Percentiles rank a stretch among this genome's conserved stretches.
These are phyloP conservation scores for Neocallimastix lanati DNA, from an alignment of 192 early-diverging fungal species.

Conservation along the genomic window DNA sequence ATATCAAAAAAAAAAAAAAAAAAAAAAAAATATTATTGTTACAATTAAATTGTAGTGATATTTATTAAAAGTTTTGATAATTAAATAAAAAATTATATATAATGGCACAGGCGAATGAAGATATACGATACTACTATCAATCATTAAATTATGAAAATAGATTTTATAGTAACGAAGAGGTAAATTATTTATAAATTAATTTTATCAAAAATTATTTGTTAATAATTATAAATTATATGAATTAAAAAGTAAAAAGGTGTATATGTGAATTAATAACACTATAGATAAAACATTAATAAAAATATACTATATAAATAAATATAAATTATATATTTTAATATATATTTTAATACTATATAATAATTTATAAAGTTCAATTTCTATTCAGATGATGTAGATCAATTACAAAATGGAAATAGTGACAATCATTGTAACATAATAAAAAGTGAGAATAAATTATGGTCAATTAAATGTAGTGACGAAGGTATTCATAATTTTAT, in stretches of 20 bases:
- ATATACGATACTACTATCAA: not conserved
- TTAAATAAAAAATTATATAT: not conserved
- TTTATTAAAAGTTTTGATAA: too few relatives aligned
- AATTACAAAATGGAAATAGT: not conserved
- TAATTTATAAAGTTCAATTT: not conserved
- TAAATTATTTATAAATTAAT: not conserved
- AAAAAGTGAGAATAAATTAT: not conserved
- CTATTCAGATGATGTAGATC: not conserved
- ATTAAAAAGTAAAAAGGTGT: too few relatives aligned
- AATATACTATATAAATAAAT: too few relatives aligned
- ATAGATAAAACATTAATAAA: not conserved
- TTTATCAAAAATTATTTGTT: not conserved
- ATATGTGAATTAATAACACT: too few relatives aligned
- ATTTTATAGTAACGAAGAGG: not conserved
- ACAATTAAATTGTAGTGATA: not conserved
- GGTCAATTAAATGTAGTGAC: not conserved
- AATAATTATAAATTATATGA: too few relatives aligned
- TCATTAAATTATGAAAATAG: not conserved
- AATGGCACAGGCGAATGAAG: not conserved
- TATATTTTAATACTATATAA: too few relatives aligned
- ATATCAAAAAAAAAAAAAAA: too few relatives aligned
- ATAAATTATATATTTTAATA: not conserved
- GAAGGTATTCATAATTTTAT: not conserved
- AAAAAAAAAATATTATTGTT: too few relatives aligned
- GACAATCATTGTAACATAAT: not conserved